These are phyloP conservation scores for Phyllosticta citriasiana DNA, from an alignment of 2,329 filamentous ascomycete species.

Conservation along the genomic window DNA sequence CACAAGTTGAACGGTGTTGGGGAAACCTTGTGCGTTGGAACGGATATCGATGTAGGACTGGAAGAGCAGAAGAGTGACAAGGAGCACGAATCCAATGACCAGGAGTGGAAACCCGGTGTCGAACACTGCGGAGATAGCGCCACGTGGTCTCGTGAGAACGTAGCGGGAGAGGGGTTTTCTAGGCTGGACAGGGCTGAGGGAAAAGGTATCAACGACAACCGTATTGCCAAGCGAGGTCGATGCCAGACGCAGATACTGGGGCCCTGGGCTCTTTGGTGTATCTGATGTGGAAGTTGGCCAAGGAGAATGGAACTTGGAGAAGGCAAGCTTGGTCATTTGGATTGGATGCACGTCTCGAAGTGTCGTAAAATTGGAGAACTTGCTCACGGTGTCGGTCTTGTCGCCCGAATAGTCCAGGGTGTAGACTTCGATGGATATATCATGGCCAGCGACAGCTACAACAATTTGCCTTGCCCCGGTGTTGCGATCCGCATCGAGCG, in stretches of 20 bases:
- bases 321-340: constrained; percentile 46
- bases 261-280: constrained; percentile 20
- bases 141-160: constrained; percentile 41
- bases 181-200: constrained; percentile 45
- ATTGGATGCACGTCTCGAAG: constrained; percentile 47
- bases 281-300: constrained; percentile 14
- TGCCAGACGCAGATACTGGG: constrained; percentile 63
- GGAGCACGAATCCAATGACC: constrained; percentile 49
- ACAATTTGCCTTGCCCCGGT: constrained; percentile 64
- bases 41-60: constrained; percentile 48
- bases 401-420: constrained; percentile 60
- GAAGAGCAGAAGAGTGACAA: constrained; percentile 54
- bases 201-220: constrained; percentile 69
- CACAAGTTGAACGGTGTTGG: constrained; percentile 33
- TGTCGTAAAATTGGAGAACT: constrained; percentile 41
- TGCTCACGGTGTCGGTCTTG: constrained; percentile 34
- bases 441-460: constrained; percentile 69
- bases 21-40: constrained; percentile 44
- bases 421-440: constrained; percentile 67
- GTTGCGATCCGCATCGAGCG: constrained; percentile 46
- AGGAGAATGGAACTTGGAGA: constrained; percentile 36
- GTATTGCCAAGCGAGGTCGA: constrained; percentile 74
- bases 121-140: constrained; percentile 24
- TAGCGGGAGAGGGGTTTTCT: constrained; percentile 51
- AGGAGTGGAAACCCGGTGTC: constrained; percentile 47